phyloP scores from a whole-genome alignment of 106 monocot species.

The Allium cepa region DNA sequence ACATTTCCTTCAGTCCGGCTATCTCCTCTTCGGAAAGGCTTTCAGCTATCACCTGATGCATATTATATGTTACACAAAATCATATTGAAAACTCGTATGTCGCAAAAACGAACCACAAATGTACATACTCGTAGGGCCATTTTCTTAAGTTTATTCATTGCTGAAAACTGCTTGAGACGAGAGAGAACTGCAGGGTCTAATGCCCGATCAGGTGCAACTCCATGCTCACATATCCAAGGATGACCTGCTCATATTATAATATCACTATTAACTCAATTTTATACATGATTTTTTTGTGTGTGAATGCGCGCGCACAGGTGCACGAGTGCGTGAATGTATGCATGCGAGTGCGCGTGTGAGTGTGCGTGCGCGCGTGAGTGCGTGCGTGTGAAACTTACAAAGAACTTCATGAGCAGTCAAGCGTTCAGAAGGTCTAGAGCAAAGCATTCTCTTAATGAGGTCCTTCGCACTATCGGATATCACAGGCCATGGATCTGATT shows the following conservation, averaged over 20 bases:
- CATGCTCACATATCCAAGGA: constrained; percentile 53
- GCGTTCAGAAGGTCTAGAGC: constrained; percentile 40
- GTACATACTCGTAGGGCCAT: constrained; percentile 44
- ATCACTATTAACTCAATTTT: too few relatives aligned
- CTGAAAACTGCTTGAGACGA: constrained; percentile 46
- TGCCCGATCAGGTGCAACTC: constrained; percentile 51
- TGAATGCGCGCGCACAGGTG: too few relatives aligned
- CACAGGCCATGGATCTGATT: constrained; percentile 57
- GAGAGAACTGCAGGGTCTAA: constrained; percentile 47
- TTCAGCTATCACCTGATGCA: constrained; percentile 49
- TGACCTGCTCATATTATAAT: constrained; percentile 19
- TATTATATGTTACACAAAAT: too few relatives aligned
- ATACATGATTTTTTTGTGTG: background rate
- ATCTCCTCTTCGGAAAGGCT: constrained; percentile 67
- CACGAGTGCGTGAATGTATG: too few relatives aligned
- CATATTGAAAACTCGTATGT: background rate
- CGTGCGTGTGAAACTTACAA: too few relatives aligned
- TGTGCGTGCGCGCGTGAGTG: too few relatives aligned
- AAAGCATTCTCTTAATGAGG: constrained; percentile 59
- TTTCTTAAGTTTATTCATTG: constrained; percentile 51
- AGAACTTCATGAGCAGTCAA: constrained; percentile 60
- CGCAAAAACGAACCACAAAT: background rate
- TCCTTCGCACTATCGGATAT: constrained; percentile 65
- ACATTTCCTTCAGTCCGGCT: constrained; percentile 79
- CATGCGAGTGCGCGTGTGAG: too few relatives aligned